Evolutionary conservation across 495 filamentous ascomycete genomes (phyloP).

Genomic region (Trichoderma erinaceum): DNA sequence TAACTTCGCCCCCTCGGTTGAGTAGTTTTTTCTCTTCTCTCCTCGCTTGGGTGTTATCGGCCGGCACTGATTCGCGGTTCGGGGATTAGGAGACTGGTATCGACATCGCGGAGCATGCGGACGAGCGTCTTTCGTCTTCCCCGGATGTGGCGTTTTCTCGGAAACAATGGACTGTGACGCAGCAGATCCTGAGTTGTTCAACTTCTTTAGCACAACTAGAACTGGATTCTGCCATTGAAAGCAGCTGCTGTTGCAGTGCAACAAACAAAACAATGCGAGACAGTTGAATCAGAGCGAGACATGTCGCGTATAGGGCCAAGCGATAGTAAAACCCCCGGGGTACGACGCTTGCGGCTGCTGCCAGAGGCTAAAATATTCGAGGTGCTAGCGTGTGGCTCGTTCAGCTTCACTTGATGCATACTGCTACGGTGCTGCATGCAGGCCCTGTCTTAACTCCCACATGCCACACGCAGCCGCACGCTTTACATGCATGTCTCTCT

Average conservation of each 20-base stretch:
- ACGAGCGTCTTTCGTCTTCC: background rate
- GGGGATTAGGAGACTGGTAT: background rate
- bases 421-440: background rate
- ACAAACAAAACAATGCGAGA: too few relatives aligned
- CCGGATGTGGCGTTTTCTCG: background rate
- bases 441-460: background rate
- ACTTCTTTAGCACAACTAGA: too few relatives aligned
- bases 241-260: too few relatives aligned
- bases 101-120: too few relatives aligned
- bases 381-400: background rate
- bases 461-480: background rate
- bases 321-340: background rate
- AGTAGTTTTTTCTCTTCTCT: background rate
- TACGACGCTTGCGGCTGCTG: constrained; percentile 11
- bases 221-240: too few relatives aligned
- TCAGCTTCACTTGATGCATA: background rate
- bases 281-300: too few relatives aligned
- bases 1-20: too few relatives aligned
- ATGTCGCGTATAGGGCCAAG: too few relatives aligned
- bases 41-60: background rate
- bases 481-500: constrained; percentile 2
- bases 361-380: background rate
- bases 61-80: background rate
- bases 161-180: too few relatives aligned
- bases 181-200: too few relatives aligned